Evolutionary conservation across 306 rosid genomes (phyloP), one percentile per base, ranked within the genome.

Genomic region (Medicago ruthenica): DNA sequence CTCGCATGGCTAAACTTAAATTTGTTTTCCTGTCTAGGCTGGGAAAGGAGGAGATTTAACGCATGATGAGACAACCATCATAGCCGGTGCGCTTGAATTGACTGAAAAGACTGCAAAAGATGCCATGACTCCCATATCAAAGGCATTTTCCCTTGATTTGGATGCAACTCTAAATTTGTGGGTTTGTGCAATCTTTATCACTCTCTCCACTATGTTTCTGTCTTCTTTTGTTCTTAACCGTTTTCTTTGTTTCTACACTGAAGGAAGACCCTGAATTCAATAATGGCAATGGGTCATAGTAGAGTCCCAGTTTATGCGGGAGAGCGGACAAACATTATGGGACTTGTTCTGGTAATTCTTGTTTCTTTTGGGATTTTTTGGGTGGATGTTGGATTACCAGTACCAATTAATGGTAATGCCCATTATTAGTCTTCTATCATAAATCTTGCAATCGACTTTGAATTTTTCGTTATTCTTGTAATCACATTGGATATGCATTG

Each of bases 21-120:
- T 50, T 50, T 84, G 75, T 44, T 67, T 76, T 83, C 44, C 74
- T 80, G 60, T 80, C 37, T 84, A 95, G 99, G 99, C 99, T 34
- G 99, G 99, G 66, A 95, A 92, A 88, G 99, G 99, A 66, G 99
- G 99, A 71, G 97, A 92, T 81, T 88, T 95, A 81, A 92, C 99
- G 1, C 99, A 89, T 78, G 99, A 95, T 66, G 99, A 95, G 87
- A 95, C 99, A 45, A 95, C 99, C 37, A 95, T 95, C 78, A 95
- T 95, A 44, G 79, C 97, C 77, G 99, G 99, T 71, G 99, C 99
- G 3, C 99, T 95, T 83, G 96, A 92, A 76, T 84, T 95, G 93
- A 95, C 97, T 13, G 99, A 88, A 79, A 95, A 92, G 85, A 90
- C 97, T 36, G 99, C 97, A 39, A 92, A 90, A 83, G 96, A 95